Conservation (phyloP, 1,284 basidiomycete species). For the Ustilago sp. region DNA sequence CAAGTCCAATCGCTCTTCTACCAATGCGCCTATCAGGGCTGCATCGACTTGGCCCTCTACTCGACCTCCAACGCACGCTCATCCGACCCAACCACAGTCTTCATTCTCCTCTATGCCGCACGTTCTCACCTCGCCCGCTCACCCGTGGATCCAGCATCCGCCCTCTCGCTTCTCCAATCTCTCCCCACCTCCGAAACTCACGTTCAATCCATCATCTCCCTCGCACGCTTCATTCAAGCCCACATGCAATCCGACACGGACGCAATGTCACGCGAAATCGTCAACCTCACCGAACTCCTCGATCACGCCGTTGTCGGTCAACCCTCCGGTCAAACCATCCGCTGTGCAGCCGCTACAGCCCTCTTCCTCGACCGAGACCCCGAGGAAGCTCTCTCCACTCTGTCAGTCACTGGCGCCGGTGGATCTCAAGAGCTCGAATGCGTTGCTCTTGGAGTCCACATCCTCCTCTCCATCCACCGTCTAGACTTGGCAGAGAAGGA, state of each 20-base stretch:
- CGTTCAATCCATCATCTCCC: constrained; percentile 51
- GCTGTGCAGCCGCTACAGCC: constrained; percentile 60
- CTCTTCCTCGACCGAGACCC: constrained; percentile 58
- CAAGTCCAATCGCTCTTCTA: constrained; percentile 67
- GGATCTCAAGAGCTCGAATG: constrained; percentile 62
- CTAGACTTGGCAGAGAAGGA: constrained; percentile 65
- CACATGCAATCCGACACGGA: constrained; percentile 29
- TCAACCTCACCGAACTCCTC: constrained; percentile 60
- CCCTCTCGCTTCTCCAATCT: constrained; percentile 53
- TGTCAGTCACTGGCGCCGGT: constrained; percentile 48
- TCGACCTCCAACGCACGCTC: constrained; percentile 40
- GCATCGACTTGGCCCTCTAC: constrained; percentile 55
- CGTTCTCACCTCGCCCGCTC: constrained; percentile 61
- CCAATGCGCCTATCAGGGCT: constrained; percentile 65
- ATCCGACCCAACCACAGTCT: constrained; percentile 37
- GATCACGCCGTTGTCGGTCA: constrained; percentile 62
- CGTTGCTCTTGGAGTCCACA: constrained; percentile 66
- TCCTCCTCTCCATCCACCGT: constrained; percentile 65
- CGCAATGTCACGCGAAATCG: constrained; percentile 43
- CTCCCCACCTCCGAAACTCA: constrained; percentile 37
- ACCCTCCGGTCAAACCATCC: constrained; percentile 44
- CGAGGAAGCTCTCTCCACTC: constrained; percentile 60
- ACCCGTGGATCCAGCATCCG: constrained; percentile 46
- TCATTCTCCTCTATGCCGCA: constrained; percentile 62
- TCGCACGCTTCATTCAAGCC: constrained; percentile 60